Base-by-base conservation (phyloP, 2,329 filamentous ascomycete species). In the Reticulascus tulasneorum region DNA sequence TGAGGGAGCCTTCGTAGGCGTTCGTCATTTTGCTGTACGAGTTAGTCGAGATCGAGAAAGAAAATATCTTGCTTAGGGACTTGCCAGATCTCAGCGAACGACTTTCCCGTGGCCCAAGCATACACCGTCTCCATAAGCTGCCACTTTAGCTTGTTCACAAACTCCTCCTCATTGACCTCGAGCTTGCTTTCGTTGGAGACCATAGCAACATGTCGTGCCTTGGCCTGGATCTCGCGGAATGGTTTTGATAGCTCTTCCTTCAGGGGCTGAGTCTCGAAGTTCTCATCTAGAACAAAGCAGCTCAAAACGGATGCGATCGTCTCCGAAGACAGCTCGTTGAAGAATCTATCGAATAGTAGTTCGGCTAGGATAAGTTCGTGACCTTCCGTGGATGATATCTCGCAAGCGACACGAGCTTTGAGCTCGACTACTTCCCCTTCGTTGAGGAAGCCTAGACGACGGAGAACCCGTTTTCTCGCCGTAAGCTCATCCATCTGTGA, bases 261-360 rank as follows among this genome's bases (percentile, higher is more conserved):
- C 31, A 96, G 70, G 11, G 79, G 75, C 4, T 79, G 69, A 10
- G 90, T 81, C 51, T 91, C 85, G 30, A 86, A 82, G 71, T 94
- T 95, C 66, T 98, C 93, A 56, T 98, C 94, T 49, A 97, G 96
- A 47, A 98, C 93, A 66, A 98, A 97, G 55, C 87, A 90, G 51
- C 87, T 94, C 40, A 98, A 73, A 6, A 90, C 79, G 0, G 91
- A 78, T 2, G 93, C 93, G 51, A 84, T 86, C 47, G 91, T 77
- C 60, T 97, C 91, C 0, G 93, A 89, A 0, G 82, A 82, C 27
- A 97, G 69, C 55, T 96, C 90, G 58, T 97, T 98, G 75, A 98
- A 98, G 73, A 96, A 97, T 24, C 90, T 80, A 60, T 97, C 94
- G 63, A 98, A 97, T 1, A 98, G 75, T 19, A 98, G 73, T 62